Conservation (phyloP, 306 rosid genomes). For the Rosa chinensis region DNA sequence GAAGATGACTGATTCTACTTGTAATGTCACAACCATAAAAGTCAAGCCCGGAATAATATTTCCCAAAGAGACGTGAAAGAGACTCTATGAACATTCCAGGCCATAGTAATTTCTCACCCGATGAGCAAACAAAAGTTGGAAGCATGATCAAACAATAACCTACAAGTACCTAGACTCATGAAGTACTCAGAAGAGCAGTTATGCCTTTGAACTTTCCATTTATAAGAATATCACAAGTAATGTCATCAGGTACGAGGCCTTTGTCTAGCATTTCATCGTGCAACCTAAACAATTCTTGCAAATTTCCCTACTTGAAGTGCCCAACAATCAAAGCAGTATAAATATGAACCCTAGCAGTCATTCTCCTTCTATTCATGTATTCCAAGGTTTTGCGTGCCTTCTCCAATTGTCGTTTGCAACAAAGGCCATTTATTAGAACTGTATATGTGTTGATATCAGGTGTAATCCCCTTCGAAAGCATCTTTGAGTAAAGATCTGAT, state of each 20-base stretch:
- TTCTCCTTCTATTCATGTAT: conserved; percentile 48
- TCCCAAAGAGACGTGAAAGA: no score
- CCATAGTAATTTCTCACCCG: no score
- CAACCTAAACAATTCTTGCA: conserved; percentile 66
- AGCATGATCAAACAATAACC: no score
- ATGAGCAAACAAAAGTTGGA: no score
- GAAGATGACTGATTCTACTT: no score
- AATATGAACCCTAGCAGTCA: conserved; percentile 54
- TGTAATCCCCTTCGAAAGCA: conserved; percentile 66
- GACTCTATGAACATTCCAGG: no score
- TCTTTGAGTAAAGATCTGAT: conserved; percentile 65
- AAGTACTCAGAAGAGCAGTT: no score
- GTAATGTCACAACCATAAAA: no score
- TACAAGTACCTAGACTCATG: no score
- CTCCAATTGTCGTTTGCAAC: conserved; percentile 59
- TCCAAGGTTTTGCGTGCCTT: conserved; percentile 56
- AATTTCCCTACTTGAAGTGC: conserved; percentile 63
- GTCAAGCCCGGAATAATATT: no score
- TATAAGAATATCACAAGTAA: conserved; percentile 61
- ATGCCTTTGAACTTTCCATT: no score
- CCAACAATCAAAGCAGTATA: conserved; percentile 71
- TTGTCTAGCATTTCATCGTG: conserved; percentile 86
- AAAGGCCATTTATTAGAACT: conserved; percentile 59
- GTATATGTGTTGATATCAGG: conserved; percentile 55
- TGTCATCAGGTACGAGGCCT: conserved; percentile 65